phyloP scores from a whole-genome alignment of 495 filamentous ascomycete species.

The Penicillium cinerascens region DNA sequence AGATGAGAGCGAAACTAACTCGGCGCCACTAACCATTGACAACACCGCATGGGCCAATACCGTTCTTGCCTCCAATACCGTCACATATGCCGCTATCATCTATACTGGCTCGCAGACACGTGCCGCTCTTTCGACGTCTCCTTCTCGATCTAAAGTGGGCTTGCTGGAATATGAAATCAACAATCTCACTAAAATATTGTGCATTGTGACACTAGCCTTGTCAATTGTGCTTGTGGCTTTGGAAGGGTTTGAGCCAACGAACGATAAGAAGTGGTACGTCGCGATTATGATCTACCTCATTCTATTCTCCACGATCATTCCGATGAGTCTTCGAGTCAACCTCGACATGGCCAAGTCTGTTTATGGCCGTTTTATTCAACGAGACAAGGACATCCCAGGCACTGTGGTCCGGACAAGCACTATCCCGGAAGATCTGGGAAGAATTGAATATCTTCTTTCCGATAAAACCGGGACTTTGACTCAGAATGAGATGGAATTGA shows the following conservation, averaged over 20 bases:
- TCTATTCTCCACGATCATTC: conserved; percentile 98
- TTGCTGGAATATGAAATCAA: conserved; percentile 96
- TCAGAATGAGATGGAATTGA: conserved; percentile 98
- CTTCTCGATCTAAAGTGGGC: conserved; percentile 87
- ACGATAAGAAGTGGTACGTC: conserved; percentile 75
- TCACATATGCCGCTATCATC: conserved; percentile 80
- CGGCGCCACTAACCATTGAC: conserved; percentile 81
- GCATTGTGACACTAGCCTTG: conserved; percentile 76
- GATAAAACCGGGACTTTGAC: conserved; percentile 98
- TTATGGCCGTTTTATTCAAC: conserved; percentile 93
- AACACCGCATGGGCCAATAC: conserved; percentile 99
- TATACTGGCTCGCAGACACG: conserved; percentile 96
- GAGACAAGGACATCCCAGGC: conserved; percentile 81
- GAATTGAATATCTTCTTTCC: conserved; percentile 93
- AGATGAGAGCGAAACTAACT: conserved; percentile 36
- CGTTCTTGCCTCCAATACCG: conserved; percentile 87
- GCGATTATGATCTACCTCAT: conserved; percentile 95
- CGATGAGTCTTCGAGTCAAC: conserved; percentile 94
- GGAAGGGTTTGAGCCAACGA: conserved; percentile 70
- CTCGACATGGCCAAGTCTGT: conserved; percentile 95
- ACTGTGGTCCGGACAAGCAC: conserved; percentile 95
- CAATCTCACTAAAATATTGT: conserved; percentile 95
- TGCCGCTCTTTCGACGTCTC: conserved; percentile 87
- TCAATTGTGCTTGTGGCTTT: conserved; percentile 88
- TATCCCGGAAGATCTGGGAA: conserved; percentile 92